Conservation (phyloP, 2,329 filamentous ascomycete species). For the Aspergillus persii region DNA sequence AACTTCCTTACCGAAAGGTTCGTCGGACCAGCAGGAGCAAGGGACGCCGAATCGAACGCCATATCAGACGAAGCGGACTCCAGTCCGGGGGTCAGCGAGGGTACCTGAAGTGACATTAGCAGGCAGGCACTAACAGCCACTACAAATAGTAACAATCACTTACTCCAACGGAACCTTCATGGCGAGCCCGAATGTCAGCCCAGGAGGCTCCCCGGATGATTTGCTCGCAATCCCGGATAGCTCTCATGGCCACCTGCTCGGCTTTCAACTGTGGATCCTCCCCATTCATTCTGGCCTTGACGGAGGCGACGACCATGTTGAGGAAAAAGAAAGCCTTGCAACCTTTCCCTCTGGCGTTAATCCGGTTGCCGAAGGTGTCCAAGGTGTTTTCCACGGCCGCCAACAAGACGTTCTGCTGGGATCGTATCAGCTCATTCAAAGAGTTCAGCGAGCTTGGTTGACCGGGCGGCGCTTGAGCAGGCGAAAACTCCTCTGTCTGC, state of each 20-base stretch:
- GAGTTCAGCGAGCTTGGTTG: conserved; percentile 12
- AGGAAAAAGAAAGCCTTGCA: conserved; percentile 32
- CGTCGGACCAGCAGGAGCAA: conserved; percentile 20
- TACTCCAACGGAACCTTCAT: conserved; percentile 17
- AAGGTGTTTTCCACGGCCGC: conserved; percentile 28
- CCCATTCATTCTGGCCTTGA: conserved; percentile 32
- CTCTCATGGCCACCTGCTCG: conserved; percentile 21
- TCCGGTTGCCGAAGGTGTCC: conserved; percentile 28
- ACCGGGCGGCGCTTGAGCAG: conserved; percentile 3
- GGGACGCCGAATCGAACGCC: conserved; percentile 24
- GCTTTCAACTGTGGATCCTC: conserved; percentile 27
- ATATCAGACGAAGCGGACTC: conserved; percentile 18
- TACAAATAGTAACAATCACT: neutral
- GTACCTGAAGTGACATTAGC: conserved; percentile 16
- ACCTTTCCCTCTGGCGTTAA: conserved; percentile 25
- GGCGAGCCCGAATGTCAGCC: conserved; percentile 19
- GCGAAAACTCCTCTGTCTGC: conserved; percentile 26
- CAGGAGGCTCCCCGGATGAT: conserved; percentile 24
- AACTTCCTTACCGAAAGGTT: conserved; percentile 24
- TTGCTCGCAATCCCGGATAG: conserved; percentile 23
- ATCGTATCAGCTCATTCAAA: conserved; percentile 31
- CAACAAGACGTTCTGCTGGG: conserved; percentile 31
- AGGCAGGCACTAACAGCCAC: neutral
- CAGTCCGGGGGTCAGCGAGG: conserved; percentile 9
- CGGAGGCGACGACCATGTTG: conserved; percentile 27